Conservation (phyloP, 2,329 filamentous ascomycete genomes). For the Colletotrichum eleusines region DNA sequence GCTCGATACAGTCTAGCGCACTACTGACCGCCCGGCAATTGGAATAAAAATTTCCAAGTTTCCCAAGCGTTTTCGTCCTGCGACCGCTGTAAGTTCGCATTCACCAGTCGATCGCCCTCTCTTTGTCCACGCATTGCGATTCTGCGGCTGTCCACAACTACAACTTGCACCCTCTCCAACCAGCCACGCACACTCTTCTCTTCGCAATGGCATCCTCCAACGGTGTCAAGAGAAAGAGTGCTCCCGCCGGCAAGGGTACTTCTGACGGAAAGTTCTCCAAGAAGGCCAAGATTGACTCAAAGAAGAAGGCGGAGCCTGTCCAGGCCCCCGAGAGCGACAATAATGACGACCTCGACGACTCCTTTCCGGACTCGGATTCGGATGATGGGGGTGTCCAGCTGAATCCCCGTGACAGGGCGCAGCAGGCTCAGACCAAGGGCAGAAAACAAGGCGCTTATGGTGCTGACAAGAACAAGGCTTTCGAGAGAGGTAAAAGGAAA, state of each 20-base stretch:
- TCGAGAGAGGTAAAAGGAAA: slow-evolving; percentile 56
- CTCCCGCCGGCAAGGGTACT: slow-evolving; percentile 57
- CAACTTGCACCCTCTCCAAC: not conserved
- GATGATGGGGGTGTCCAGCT: slow-evolving; percentile 67
- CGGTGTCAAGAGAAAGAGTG: slow-evolving; percentile 66
- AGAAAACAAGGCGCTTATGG: slow-evolving; percentile 49
- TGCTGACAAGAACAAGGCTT: slow-evolving; percentile 52
- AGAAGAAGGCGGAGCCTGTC: slow-evolving; percentile 51
- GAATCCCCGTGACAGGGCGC: slow-evolving; percentile 47
- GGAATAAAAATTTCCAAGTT: slow-evolving; percentile 46
- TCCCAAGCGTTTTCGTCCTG: slow-evolving; percentile 16
- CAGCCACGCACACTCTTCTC: slow-evolving; percentile 10
- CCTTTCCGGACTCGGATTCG: slow-evolving; percentile 63
- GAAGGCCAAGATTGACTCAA: slow-evolving; percentile 60
- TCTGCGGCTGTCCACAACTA: slow-evolving; percentile 20
- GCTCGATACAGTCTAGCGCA: slow-evolving; percentile 35
- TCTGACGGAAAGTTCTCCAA: slow-evolving; percentile 58
- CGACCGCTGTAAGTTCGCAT: slow-evolving; percentile 27
- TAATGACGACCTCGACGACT: slow-evolving; percentile 47
- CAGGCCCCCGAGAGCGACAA: slow-evolving; percentile 46
- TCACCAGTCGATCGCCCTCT: slow-evolving; percentile 8
- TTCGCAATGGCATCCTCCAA: slow-evolving; percentile 63
- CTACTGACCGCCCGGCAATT: slow-evolving; percentile 53
- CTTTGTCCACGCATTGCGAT: slow-evolving; percentile 23
- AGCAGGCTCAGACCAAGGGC: slow-evolving; percentile 48